Base-by-base conservation (phyloP, 2,329 filamentous ascomycete species). In the Paraconiothyrium sp. region DNA sequence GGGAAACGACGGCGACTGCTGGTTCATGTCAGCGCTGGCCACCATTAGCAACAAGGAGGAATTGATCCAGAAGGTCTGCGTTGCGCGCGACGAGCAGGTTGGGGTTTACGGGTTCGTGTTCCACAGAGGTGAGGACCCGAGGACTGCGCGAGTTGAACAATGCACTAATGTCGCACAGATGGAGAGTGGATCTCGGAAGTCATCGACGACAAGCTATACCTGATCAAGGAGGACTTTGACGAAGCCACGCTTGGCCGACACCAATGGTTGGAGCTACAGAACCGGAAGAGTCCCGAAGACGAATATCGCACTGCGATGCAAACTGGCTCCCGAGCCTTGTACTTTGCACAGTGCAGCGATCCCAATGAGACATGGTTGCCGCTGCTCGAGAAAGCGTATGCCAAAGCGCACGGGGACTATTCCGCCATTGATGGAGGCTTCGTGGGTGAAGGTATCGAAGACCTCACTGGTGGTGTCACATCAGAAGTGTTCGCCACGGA, bases 171-270 rank as follows among this genome's bases (percentile, higher is more conserved):
- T 58, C 14, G 52, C 50, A 51, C 66, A 86, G 92, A 94, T 68
- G 93, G 93, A 57, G 92, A 95, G 78, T 97, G 93, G 93, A 91
- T 94, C 59, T 93, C 93, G 69, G 93, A 92, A 60, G 94, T 97
- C 64, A 89, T 97, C 61, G 93, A 97, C 73, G 93, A 97, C 78
- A 96, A 96, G 79, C 84, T 97, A 2, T 96, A 92, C 75, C 85
- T 97, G 20, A 92, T 90, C 62, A 92, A 91, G 1, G 90, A 92
- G 4, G 90, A 91, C 72, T 96, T 92, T 81, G 92, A 96, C 67
- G 91, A 92, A 57, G 73, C 81, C 37, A 90, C 88, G 0, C 89
- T 91, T 54, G 90, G 93, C 72, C 87, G 92, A 43, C 86, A 91
- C 57, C 83, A 93, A 27, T 86, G 93, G 72, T 87, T 93, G 69